Base-by-base conservation (phyloP, 768 basidiomycete species). In the Suillus fuscotomentosus region DNA sequence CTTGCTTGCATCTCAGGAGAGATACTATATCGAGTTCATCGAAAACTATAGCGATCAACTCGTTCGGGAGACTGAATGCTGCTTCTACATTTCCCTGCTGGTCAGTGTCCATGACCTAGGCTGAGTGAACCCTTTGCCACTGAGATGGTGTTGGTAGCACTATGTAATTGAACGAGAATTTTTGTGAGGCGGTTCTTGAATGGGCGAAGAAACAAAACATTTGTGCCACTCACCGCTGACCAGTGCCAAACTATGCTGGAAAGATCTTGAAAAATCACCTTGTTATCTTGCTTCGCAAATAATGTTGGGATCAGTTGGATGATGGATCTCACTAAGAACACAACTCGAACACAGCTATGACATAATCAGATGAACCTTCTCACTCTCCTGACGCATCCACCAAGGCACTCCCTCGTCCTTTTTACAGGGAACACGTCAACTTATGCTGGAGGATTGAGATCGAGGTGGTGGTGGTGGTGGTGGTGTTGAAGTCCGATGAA, bases 51-150 rank as follows among this genome's bases (percentile, higher is more conserved):
- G 65, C 67, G n/a, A 69, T 63, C 43, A 79, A 38, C 63, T 79
- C 78, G 20, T 72, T 66, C 14, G 78, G 78, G 3, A 79, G 63
- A 36, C 65, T 54, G 42, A 71, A 53, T n/a, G 48, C 48, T 75
- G 72, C 73, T 6, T 53, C 7, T 0, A 48, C 17, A 11, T 36
- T 22, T 22, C 17, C 17, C 17, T 62, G 51, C 22, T 27, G 61
- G 27, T 59, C 56, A 10, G 10, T 7, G 15, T 31, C 24, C 57
- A 59, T 59, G 27, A 27, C 24, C 24, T 41, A 42, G 17, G 24
- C 1, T 42, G 39, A 59, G 56, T 11, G 20, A 24, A 27, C 20
- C 5, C 27, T 31, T 53, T 20, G 50, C 27, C 51, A 53, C 31
- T 54, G 17, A 54, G 5, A 17, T 20, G 20, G 31, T 11, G 17